Conservation (phyloP, 306 rosid species). For the Fragaria nilgerrensis region DNA sequence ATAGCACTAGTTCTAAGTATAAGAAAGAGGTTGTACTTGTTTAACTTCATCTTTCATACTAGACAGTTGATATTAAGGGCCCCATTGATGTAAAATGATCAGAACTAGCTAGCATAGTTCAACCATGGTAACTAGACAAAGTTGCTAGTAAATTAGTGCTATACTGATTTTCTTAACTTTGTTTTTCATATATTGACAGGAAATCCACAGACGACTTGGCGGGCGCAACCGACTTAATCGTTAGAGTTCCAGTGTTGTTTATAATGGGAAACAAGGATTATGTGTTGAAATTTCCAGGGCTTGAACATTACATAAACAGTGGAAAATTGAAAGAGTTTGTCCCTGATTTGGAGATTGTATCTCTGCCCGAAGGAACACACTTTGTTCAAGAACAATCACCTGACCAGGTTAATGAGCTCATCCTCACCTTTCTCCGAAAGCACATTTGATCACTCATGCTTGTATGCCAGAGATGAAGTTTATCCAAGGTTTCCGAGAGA, state of each 20-base stretch:
- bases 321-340: conserved; percentile 45
- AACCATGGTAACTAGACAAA: background rate
- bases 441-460: conserved; percentile 18
- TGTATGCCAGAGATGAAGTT: background rate
- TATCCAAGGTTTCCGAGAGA: too few relatives aligned
- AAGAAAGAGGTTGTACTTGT: background rate
- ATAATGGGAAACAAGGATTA: conserved; percentile 58
- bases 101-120: background rate
- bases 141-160: background rate
- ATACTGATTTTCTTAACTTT: background rate
- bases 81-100: background rate
- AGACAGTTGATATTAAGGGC: background rate
- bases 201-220: background rate
- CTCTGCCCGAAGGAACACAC: conserved; percentile 50
- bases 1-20: conserved; percentile 11
- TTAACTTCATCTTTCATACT: background rate
- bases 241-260: conserved; percentile 39
- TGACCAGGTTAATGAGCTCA: conserved; percentile 48
- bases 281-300: conserved; percentile 42
- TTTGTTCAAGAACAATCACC: conserved; percentile 59
- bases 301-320: conserved; percentile 46
- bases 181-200: background rate
- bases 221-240: conserved; percentile 38
- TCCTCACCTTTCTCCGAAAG: conserved; percentile 48
- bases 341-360: conserved; percentile 45